Evolutionary conservation across 2,329 filamentous ascomycete genomes (phyloP), one percentile per base, ranked within the genome.

Genomic region (Calonectria pseudoturangicola): DNA sequence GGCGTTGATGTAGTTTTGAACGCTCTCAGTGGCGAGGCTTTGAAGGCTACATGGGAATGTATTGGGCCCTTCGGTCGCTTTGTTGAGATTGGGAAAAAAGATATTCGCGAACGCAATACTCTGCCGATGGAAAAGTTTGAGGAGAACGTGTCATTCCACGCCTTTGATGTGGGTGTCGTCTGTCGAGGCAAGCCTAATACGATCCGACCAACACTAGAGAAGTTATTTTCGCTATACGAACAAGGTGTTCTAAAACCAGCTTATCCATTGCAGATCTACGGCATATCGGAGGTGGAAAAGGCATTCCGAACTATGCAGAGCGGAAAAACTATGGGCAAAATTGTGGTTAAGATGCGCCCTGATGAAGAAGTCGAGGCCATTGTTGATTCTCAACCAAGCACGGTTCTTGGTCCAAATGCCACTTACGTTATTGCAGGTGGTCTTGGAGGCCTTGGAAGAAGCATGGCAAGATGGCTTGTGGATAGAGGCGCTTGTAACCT

Each of bases 101-200:
- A 84, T 63, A 79, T 83, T 21, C 28, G 64, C 4, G 66, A 82
- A 3, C 83, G 84, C n/a, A 83, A 81, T 16, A 60, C 56, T 27
- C 54, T 77, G 3, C 66, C 68, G 7, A 85, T 86, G 82, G 62
- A 75, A 2, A 81, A 81, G 0, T 72, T 72, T 18, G 51, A 48
- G 86, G 85, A 60, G 75, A 78, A 79, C 60, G 81, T 84, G 18
- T 83, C 81, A 9, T 87, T 87, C 65, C 76, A 83, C 1, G 83
- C 82, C 1, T 81, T 87, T 2, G 84, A 88, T 71, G 74, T 87
- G 2, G 72, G 77, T 58, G 30, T 63, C 21, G 63, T 76, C 47
- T 68, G 73, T 36, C 45, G 28, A n/a, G 30, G 63, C 6, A 51
- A 28, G 25, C 50, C 62, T 25, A 16, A 51, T 5, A 51, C 64